Evolutionary conservation across 192 early-diverging fungal species (phyloP), one percentile per base, ranked within the genome.

Genomic region (Rhizoclosmatium globosum): DNA sequence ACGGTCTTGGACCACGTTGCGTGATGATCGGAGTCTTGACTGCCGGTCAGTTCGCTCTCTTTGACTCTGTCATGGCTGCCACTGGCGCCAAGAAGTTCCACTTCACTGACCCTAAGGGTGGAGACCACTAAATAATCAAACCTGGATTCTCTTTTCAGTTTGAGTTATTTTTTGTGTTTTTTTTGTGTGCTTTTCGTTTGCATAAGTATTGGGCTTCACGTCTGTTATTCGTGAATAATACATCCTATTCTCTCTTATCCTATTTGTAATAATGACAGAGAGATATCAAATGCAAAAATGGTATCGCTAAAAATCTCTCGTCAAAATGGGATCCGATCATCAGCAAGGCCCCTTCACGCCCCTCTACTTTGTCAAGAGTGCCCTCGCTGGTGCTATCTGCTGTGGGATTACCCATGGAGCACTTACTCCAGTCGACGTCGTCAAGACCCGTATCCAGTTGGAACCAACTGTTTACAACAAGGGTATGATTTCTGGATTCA

Each of bases 21-120:
- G 83, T 95, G 50, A 97, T 97, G 95, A 92, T 97, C 79, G 95
- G 95, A 87, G 94, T 94, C 68, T 87, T 97, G 47, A 97, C 94
- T 80, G 93, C 89, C 47, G 68, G 68, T n/a, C 80, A 82, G 77
- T 84, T 83, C 59, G 81, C 71, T 13, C 45, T 82, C 21, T 82
- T 82, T 79, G 81, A 82, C 81, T 64, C 68, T 57, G 76, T 78
- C 64, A 82, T 82, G 81, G 76, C 65, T 65, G 65, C 64, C 39
- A 76, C 74, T 64, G 77, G 81, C 56, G 81, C 81, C 50, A 43
- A 57, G 45, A 82, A 79, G 77, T 82, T 82, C 76, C 81, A 82
- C 81, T 82, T 82, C 74, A 77, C 75, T 58, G 77, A 82, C 65
- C 81, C 77, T 56, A 56, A 47, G 4, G 80, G 45, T n/a, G 58